A percentile compares a stretch with the other conserved stretches of the same genome.
Conservation (phyloP, 208 protist genomes). For the Leishmania major region DNA sequence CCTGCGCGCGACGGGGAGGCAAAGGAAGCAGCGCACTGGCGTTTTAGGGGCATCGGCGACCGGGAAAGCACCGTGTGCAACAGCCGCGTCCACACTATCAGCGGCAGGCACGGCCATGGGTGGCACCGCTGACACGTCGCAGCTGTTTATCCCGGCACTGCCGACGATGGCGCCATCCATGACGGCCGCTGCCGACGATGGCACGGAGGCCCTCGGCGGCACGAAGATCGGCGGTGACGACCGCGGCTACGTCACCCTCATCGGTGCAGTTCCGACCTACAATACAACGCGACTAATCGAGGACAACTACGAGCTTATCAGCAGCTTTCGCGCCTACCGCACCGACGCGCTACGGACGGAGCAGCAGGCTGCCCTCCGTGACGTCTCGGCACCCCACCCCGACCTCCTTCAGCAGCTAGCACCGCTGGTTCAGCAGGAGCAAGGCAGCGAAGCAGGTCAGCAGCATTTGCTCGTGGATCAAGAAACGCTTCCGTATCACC, state of each 20-base stretch:
- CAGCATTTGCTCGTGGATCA: slow-evolving; percentile 56
- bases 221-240: slow-evolving; percentile 50
- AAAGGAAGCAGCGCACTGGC: not conserved
- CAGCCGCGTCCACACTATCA: not conserved
- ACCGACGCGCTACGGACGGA: slow-evolving; percentile 62
- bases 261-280: slow-evolving; percentile 64
- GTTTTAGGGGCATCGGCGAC: not conserved
- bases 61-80: not conserved
- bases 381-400: slow-evolving; percentile 64
- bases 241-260: slow-evolving; percentile 71
- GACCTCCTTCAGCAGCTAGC: slow-evolving; percentile 66
- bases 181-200: slow-evolving; percentile 70
- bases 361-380: slow-evolving; percentile 40
- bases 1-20: not conserved
- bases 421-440: slow-evolving; percentile 40
- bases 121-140: not conserved
- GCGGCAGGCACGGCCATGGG: not conserved
- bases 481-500: slow-evolving; percentile 50
- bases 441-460: slow-evolving; percentile 11
- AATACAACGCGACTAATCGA: slow-evolving; percentile 61
- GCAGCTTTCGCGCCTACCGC: slow-evolving; percentile 82
- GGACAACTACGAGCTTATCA: slow-evolving; percentile 81
- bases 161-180: slow-evolving; percentile 78
- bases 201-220: slow-evolving; percentile 56
- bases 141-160: slow-evolving; percentile 54